A percentile compares a stretch with the other conserved stretches of the same genome.
Conservation (phyloP, 1,284 basidiomycete genomes). For the Cutaneotrichosporon mucoides region DNA sequence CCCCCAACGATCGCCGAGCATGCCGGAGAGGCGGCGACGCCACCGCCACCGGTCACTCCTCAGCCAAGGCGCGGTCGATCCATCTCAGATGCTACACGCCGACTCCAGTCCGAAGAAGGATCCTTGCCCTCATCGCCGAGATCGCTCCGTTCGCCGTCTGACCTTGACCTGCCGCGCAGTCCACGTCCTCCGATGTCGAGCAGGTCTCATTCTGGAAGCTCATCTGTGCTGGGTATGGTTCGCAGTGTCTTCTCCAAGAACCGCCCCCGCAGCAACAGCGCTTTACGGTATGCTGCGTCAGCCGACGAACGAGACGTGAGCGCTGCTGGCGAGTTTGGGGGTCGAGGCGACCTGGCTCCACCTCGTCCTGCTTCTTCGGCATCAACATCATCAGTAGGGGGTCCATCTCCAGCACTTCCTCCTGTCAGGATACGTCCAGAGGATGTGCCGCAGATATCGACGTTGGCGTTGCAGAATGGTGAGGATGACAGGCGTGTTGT, state of each 20-base stretch:
- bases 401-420: constrained; percentile 18
- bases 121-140: constrained; percentile 6
- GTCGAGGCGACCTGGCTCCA: constrained; percentile 1
- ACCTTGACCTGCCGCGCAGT: background rate
- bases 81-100: constrained; percentile 13
- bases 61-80: constrained; percentile 17
- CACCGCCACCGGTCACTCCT: background rate
- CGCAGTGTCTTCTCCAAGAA: constrained; percentile 35
- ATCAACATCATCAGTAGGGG: constrained; percentile 26
- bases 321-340: background rate
- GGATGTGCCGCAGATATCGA: constrained; percentile 22
- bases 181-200: constrained; percentile 7
- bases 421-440: constrained; percentile 18
- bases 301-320: constrained; percentile 27
- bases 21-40: background rate
- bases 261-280: constrained; percentile 34
- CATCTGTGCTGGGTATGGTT: constrained; percentile 38
- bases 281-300: constrained; percentile 24
- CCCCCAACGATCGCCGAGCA: constrained; percentile 3
- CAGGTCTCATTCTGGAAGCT: constrained; percentile 38
- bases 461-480: constrained; percentile 17
- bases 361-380: constrained; percentile 24
- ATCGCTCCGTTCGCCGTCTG: constrained; percentile 1
- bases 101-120: constrained; percentile 1
- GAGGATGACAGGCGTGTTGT: constrained; percentile 20